phyloP scores from a whole-genome alignment of 495 filamentous ascomycete species.

The Hyphodiscus hymeniophilus region DNA sequence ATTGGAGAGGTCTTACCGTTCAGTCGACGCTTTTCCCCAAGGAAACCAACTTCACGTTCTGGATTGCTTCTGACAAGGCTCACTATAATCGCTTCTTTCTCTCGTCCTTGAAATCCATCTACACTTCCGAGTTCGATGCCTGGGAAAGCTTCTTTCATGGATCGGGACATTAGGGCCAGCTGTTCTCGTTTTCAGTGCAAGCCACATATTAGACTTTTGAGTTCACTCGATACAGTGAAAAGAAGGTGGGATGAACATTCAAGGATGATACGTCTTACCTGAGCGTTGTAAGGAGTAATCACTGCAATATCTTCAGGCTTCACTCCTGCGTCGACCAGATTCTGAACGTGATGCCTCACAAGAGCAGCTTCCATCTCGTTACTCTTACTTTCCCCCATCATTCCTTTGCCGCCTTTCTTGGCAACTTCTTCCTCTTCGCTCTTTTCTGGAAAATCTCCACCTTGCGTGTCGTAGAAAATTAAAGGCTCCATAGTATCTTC shows the following conservation, averaged over 20 bases:
- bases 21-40: conserved; percentile 84
- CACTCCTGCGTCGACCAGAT: conserved; percentile 71
- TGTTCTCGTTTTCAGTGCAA: conserved; percentile 21
- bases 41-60: conserved; percentile 81
- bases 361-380: conserved; percentile 87
- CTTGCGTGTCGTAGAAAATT: conserved; percentile 94
- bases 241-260: background rate
- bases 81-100: conserved; percentile 93
- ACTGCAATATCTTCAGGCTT: conserved; percentile 78
- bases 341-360: conserved; percentile 64
- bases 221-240: background rate
- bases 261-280: conserved; percentile 39
- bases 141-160: conserved; percentile 69
- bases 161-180: conserved; percentile 64
- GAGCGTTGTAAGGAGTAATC: conserved; percentile 93
- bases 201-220: background rate
- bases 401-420: conserved; percentile 37
- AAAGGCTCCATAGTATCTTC: conserved; percentile 86
- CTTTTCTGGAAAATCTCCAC: conserved; percentile 74
- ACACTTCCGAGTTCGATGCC: conserved; percentile 89
- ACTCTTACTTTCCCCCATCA: conserved; percentile 81
- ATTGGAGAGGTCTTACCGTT: conserved; percentile 53
- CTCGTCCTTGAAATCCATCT: conserved; percentile 93
- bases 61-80: conserved; percentile 85
- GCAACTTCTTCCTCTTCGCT: conserved; percentile 35